Conservation (phyloP, 768 basidiomycete genomes). For the Symmetrospora coprosmae region DNA sequence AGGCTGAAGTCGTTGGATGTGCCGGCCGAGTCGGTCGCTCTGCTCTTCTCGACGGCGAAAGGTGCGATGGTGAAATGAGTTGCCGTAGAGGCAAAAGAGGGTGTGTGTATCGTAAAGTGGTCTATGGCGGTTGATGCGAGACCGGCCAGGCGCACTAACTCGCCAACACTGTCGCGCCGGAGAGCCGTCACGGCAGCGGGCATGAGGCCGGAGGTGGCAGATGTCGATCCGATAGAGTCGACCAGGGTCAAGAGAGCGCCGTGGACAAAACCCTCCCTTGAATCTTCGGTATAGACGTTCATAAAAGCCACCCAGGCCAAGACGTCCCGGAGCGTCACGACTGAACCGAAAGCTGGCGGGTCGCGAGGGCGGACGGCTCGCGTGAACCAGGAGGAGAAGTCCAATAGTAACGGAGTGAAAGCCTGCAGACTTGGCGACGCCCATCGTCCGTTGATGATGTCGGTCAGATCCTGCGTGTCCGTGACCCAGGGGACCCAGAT, state of each 20-base stretch:
- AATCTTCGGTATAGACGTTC: slow-evolving; percentile 39
- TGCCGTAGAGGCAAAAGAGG: neutral
- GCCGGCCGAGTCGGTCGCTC: slow-evolving; percentile 34
- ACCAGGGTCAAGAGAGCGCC: slow-evolving; percentile 83
- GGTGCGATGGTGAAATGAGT: slow-evolving; percentile 50
- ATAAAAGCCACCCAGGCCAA: slow-evolving; percentile 88
- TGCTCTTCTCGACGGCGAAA: slow-evolving; percentile 54
- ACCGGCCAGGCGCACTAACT: neutral
- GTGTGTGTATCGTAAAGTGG: neutral
- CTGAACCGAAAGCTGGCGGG: slow-evolving; percentile 38
- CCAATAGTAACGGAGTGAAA: slow-evolving; percentile 53
- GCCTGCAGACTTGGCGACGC: slow-evolving; percentile 43
- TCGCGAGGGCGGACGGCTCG: slow-evolving; percentile 40
- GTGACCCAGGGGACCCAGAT: slow-evolving; percentile 91
- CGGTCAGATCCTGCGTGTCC: slow-evolving; percentile 53
- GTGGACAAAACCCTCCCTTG: slow-evolving; percentile 41
- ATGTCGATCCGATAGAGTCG: slow-evolving; percentile 47
- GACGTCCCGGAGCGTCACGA: slow-evolving; percentile 67
- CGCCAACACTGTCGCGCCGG: neutral
- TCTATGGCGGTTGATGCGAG: neutral
- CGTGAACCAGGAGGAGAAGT: slow-evolving; percentile 70
- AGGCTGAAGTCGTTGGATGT: slow-evolving; percentile 67
- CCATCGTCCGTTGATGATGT: slow-evolving; percentile 66
- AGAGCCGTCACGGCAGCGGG: neutral
- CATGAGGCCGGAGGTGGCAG: neutral